A percentile compares a stretch with the other conserved stretches of the same genome.
Conservation (phyloP, 164 flowering plant genomes). For the Tetrastigma voinierianum region DNA sequence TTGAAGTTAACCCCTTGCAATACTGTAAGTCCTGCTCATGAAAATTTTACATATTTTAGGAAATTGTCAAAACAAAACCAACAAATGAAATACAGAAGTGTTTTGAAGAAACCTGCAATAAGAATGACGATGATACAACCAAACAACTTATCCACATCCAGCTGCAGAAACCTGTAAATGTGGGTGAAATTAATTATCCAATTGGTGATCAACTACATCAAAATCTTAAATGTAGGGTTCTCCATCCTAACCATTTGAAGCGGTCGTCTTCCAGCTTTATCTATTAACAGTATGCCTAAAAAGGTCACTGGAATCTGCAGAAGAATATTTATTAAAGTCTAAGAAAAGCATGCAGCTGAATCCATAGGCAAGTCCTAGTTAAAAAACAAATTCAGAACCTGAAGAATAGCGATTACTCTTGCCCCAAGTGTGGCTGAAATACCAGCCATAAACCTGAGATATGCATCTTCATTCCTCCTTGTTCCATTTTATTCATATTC, state of each 20-base stretch:
- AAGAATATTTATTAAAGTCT: not conserved
- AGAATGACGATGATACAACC: conserved; percentile 53
- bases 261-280: conserved; percentile 73
- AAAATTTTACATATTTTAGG: not conserved
- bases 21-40: conserved; percentile 38
- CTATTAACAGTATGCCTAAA: conserved; percentile 68
- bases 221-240: not conserved
- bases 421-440: conserved; percentile 68
- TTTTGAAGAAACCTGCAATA: conserved; percentile 50
- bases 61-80: not conserved
- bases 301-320: conserved; percentile 68
- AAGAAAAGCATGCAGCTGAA: not conserved
- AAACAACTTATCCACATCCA: conserved; percentile 84
- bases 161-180: conserved; percentile 62
- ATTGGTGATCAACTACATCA: not conserved
- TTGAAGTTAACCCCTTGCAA: conserved; percentile 34
- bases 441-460: conserved; percentile 37
- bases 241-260: conserved; percentile 59
- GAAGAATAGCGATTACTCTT: conserved; percentile 62
- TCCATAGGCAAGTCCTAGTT: not conserved
- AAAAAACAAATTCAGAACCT: conserved; percentile 37
- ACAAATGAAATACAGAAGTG: not conserved
- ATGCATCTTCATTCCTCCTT: not conserved
- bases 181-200: not conserved
- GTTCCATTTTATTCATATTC: not conserved